Evolutionary conservation across 768 basidiomycete species (phyloP), one percentile per base, ranked within the genome.

Genomic region (Sporobolomyces phaffii): DNA sequence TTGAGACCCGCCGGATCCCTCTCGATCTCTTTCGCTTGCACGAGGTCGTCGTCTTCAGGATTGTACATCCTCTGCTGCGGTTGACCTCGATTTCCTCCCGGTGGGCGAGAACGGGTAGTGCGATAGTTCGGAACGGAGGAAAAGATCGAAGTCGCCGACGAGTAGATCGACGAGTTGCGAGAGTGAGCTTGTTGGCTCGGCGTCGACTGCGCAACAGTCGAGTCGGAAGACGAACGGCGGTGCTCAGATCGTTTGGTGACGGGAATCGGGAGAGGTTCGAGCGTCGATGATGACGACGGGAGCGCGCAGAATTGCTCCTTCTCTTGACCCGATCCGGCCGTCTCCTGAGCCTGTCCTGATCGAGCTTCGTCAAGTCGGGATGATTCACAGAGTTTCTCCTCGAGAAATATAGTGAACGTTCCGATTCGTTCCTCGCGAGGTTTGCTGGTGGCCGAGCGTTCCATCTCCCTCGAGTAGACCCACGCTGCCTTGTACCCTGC

Each of bases 401-500:
- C n/a, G n/a, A n/a, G n/a, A n/a, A n/a, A n/a, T n/a, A n/a, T n/a
- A n/a, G n/a, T n/a, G n/a, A n/a, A n/a, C n/a, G n/a, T 4, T 62
- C 54, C 33, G 57, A n/a, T 18, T 24, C 34, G 9, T n/a, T 26
- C 10, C 31, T 10, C n/a, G 57, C 33, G 40, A 64, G 64, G 4
- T 17, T 10, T 10, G n/a, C n/a, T n/a, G n/a, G n/a, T n/a, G n/a
- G n/a, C 28, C 24, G 53, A 60, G 64, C 5, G 31, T 1, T 31
- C 20, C 5, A 24, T 6, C 31, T 17, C 64, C 26, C 33, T 36
- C 41, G 3, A 36, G 24, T 18, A 52, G 20, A 44, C 53, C 68
- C 68, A 69, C 7, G 63, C 68, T 0, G 68, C 68, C 31, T 65
- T 69, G 63, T 69, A 69, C 28, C 31, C 68, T 20, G 59, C 41